phyloP scores from a whole-genome alignment of 768 basidiomycete genomes.

The Chalciporus piperatus region DNA sequence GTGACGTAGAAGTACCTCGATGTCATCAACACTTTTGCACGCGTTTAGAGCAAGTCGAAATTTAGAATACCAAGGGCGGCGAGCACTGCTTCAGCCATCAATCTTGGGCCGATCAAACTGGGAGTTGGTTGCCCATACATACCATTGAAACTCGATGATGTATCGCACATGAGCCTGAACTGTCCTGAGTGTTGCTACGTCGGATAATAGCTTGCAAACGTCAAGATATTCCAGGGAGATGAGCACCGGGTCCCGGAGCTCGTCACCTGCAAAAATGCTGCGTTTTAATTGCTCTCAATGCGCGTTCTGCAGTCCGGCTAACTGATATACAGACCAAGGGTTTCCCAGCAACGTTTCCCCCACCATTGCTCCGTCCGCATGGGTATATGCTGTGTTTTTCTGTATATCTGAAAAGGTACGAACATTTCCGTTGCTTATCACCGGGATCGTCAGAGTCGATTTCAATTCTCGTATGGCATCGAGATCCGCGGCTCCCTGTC shows the following conservation, averaged over 20 bases:
- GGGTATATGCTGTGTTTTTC: constrained; percentile 51
- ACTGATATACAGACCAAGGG: constrained; percentile 51
- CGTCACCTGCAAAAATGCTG: constrained; percentile 55
- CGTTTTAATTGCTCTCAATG: neutral
- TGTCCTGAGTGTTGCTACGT: constrained; percentile 45
- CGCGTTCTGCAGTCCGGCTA: neutral
- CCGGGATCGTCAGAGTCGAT: constrained; percentile 48
- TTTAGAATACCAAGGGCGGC: constrained; percentile 55
- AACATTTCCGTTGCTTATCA: constrained; percentile 81
- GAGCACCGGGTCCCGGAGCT: constrained; percentile 58
- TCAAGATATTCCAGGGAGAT: constrained; percentile 70
- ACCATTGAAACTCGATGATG: constrained; percentile 71
- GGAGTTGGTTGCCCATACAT: constrained; percentile 15
- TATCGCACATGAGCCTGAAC: constrained; percentile 65
- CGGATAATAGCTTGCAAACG: constrained; percentile 52
- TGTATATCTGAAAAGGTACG: constrained; percentile 54
- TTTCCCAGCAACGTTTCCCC: constrained; percentile 75
- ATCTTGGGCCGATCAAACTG: neutral
- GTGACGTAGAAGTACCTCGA: constrained; percentile 42
- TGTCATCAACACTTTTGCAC: constrained; percentile 44
- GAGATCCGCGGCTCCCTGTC: constrained; percentile 72
- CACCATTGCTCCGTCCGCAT: constrained; percentile 77
- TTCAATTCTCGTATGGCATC: constrained; percentile 56
- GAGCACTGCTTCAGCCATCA: constrained; percentile 33
- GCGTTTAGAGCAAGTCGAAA: constrained; percentile 46